These are phyloP conservation scores for Volvox africanus DNA, from an alignment of 139 green algal genomes.

Conservation along the genomic window DNA sequence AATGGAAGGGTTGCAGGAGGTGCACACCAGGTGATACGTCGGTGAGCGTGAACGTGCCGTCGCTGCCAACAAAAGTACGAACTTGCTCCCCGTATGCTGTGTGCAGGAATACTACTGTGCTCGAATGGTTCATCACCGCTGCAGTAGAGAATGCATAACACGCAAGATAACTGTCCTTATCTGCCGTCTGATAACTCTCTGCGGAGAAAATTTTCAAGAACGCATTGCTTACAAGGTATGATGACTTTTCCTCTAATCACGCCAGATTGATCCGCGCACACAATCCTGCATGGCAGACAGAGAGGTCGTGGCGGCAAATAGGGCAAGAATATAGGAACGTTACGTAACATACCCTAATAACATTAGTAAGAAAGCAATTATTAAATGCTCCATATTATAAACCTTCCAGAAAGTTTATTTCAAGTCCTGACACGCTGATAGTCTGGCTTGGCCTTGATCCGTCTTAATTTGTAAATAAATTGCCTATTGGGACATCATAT, in stretches of 20 bases:
- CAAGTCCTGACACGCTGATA: background rate
- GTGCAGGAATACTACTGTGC: slow-evolving; percentile 30
- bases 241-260: slow-evolving; percentile 1
- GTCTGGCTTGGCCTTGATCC: background rate
- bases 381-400: background rate
- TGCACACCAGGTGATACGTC: slow-evolving; percentile 53
- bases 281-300: background rate
- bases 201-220: too few species aligned
- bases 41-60: slow-evolving; percentile 55
- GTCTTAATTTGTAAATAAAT: too few species aligned
- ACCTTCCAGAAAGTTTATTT: background rate
- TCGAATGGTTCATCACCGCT: background rate
- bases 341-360: background rate
- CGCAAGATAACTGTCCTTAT: background rate
- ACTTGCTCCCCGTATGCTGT: slow-evolving; percentile 45
- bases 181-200: too few species aligned
- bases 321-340: background rate
- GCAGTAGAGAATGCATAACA: background rate
- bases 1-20: slow-evolving; percentile 51
- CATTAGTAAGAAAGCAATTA: background rate
- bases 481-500: too few species aligned
- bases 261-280: background rate
- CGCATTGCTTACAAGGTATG: slow-evolving; percentile 14
- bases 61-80: slow-evolving; percentile 41
- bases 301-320: background rate